Conservation (phyloP, 805 yeast genomes). For the Candida piceae region DNA sequence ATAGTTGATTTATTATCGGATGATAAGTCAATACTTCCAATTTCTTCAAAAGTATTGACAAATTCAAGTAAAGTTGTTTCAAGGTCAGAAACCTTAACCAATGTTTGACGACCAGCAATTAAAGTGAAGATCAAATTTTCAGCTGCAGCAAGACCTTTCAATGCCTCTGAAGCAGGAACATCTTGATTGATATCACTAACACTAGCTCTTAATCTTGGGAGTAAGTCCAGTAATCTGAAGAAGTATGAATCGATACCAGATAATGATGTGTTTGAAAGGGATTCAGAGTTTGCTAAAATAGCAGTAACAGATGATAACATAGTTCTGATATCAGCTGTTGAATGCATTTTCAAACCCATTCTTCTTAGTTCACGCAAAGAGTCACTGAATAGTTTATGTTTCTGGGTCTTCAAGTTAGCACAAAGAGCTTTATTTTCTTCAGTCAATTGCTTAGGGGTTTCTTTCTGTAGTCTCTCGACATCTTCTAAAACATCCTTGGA, state of each 20-base stretch:
- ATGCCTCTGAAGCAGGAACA: conserved; percentile 68
- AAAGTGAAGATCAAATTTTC: conserved; percentile 66
- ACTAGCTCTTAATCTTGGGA: conserved; percentile 73
- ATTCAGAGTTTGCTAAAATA: conserved; percentile 50
- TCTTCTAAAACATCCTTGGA: conserved; percentile 51
- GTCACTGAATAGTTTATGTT: conserved; percentile 71
- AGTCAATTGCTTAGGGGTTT: conserved; percentile 67
- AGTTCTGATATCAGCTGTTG: conserved; percentile 60
- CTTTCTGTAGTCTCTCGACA: conserved; percentile 59
- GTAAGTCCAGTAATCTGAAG: conserved; percentile 66
- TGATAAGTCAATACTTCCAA: not conserved
- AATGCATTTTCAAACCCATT: conserved; percentile 68
- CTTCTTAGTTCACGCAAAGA: conserved; percentile 67
- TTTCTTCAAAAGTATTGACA: conserved; percentile 2
- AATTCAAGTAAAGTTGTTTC: conserved; percentile 5
- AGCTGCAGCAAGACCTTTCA: conserved; percentile 67
- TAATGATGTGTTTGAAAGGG: conserved; percentile 37
- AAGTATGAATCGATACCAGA: conserved; percentile 48
- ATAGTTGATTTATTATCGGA: not conserved
- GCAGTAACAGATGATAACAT: conserved; percentile 58
- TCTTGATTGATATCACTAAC: conserved; percentile 62
- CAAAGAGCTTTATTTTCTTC: conserved; percentile 71
- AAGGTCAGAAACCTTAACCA: conserved; percentile 30
- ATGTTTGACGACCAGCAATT: conserved; percentile 46
- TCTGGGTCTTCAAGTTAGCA: conserved; percentile 75